Conservation (phyloP, 1,139 yeast species). For the Meyerozyma guilliermondii region DNA sequence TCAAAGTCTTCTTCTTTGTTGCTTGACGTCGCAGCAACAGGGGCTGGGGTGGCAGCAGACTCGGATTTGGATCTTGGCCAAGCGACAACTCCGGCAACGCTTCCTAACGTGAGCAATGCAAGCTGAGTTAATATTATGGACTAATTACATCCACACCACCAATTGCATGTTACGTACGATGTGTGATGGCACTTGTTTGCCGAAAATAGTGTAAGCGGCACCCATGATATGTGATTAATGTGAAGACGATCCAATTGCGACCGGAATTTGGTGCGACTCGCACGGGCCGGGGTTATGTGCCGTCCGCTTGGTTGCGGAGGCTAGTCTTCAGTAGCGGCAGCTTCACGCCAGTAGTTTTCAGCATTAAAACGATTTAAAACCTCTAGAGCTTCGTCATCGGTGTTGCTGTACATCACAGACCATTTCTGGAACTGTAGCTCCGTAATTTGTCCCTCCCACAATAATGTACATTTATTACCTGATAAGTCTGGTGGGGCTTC, state of each 20-base stretch:
- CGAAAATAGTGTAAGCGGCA: constrained; percentile 57
- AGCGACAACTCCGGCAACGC: constrained; percentile 39
- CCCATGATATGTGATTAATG: constrained; percentile 39
- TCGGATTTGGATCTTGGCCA: constrained; percentile 33
- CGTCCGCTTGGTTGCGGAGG: background rate
- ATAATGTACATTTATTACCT: constrained; percentile 44
- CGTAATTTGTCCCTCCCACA: constrained; percentile 76
- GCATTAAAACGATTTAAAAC: constrained; percentile 46
- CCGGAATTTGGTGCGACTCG: background rate
- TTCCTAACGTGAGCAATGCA: constrained; percentile 41
- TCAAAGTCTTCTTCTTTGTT: constrained; percentile 52
- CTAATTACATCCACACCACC: background rate
- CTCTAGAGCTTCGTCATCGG: constrained; percentile 52
- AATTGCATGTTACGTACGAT: constrained; percentile 38
- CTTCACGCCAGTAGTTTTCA: constrained; percentile 61
- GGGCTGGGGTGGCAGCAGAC: constrained; percentile 28
- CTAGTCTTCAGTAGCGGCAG: constrained; percentile 13
- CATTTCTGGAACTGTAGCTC: constrained; percentile 55
- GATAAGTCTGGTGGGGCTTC: constrained; percentile 31
- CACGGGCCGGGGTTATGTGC: background rate
- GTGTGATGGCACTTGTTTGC: constrained; percentile 62
- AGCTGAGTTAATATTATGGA: constrained; percentile 22
- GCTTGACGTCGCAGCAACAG: constrained; percentile 21
- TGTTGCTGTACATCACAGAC: constrained; percentile 47
- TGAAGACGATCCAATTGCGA: background rate